phyloP scores from a whole-genome alignment of 169 alveolate genomes.

The Plasmodium gaboni region DNA sequence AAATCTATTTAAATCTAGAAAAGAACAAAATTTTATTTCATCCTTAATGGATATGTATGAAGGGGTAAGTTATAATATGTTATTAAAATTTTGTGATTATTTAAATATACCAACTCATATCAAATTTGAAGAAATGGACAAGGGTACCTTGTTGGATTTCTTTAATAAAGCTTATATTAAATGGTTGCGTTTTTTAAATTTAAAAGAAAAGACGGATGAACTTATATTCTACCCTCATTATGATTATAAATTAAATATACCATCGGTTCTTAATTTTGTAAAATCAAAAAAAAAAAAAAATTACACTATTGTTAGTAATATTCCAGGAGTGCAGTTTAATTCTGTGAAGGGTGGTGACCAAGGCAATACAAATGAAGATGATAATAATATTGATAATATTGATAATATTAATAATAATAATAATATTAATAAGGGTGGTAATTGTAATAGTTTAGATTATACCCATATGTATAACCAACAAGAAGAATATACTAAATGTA shows the following conservation, averaged over 20 bases:
- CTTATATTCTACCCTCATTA: conserved; percentile 41
- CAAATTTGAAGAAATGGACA: conserved; percentile 50
- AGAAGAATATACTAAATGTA: background rate
- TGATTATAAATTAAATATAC: conserved; percentile 37
- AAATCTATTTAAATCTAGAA: conserved; percentile 52
- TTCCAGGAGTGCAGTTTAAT: background rate
- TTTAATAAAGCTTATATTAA: conserved; percentile 68
- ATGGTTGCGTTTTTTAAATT: conserved; percentile 60
- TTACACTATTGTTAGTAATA: background rate
- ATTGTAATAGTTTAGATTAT: background rate
- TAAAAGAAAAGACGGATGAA: conserved; percentile 38
- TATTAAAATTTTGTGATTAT: conserved; percentile 40
- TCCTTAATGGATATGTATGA: conserved; percentile 57
- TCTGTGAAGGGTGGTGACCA: background rate
- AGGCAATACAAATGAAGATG: background rate
- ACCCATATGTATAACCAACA: background rate
- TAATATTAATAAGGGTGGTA: background rate
- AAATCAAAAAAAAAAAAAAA: background rate
- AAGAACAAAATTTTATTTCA: conserved; percentile 51
- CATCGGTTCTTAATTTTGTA: conserved; percentile 30
- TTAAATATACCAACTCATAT: conserved; percentile 33
- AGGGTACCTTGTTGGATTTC: conserved; percentile 32
- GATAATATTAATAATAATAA: background rate
- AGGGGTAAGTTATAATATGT: conserved; percentile 52
- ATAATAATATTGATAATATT: background rate